Percentiles rank a stretch among this genome's conserved stretches.
Conservation (phyloP, 441 rosid genomes). For the Omphalea diandra region DNA sequence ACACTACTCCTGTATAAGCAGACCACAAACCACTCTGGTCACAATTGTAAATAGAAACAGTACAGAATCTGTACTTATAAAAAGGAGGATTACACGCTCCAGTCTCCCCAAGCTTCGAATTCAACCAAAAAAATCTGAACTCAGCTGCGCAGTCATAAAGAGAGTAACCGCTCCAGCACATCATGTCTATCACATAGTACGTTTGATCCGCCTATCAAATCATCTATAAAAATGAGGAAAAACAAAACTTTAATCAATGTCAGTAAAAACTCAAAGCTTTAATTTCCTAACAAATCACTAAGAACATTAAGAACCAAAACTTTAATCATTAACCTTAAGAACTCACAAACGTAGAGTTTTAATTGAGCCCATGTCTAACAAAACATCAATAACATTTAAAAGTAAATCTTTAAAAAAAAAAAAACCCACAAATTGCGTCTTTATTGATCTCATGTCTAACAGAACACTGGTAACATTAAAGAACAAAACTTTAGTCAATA, state of each 20-base stretch:
- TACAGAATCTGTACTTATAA: slow-evolving; percentile 60
- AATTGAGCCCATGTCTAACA: too few species aligned
- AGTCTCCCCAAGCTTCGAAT: slow-evolving; percentile 86
- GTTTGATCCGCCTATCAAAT: slow-evolving; percentile 70
- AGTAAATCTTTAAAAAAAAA: too few species aligned
- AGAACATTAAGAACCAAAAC: too few species aligned
- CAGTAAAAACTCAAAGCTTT: too few species aligned
- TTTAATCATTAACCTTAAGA: too few species aligned
- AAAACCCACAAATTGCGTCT: too few species aligned
- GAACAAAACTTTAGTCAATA: background rate
- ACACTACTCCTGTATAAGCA: slow-evolving; percentile 54
- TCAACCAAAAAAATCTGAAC: slow-evolving; percentile 89
- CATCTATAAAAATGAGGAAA: background rate
- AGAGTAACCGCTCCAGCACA: slow-evolving; percentile 92
- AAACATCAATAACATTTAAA: too few species aligned
- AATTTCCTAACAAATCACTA: too few species aligned
- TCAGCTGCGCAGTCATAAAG: slow-evolving; percentile 87
- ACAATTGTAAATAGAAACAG: slow-evolving; percentile 63
- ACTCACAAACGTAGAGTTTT: too few species aligned
- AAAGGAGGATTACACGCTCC: slow-evolving; percentile 84
- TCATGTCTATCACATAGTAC: slow-evolving; percentile 86
- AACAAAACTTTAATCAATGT: too few species aligned
- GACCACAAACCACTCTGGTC: slow-evolving; percentile 66
- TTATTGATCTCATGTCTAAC: too few species aligned
- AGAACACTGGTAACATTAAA: too few species aligned